Base-by-base conservation (phyloP, 306 rosid genomes). In the Echinosophora koreensis region DNA sequence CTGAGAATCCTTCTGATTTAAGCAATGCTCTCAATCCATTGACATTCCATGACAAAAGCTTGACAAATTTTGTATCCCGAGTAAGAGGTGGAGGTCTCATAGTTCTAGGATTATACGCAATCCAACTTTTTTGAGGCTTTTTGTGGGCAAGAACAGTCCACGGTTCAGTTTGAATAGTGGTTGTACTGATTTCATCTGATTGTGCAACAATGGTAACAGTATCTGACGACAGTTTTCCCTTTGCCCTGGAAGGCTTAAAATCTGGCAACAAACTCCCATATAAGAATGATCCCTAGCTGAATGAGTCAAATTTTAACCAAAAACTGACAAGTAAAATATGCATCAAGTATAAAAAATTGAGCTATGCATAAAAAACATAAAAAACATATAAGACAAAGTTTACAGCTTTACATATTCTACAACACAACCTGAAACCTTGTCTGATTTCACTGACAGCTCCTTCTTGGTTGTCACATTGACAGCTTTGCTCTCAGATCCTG, bases 101-200 rank as follows among this genome's bases (percentile, higher is more conserved):
- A 73, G 92, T 86, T 86, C 85, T 85, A 71, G 98, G 97, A 86
- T 89, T 92, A 86, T 95, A 95, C 0, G 98, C 92, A 77, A 89
- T 77, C 98, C 98, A 95, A 69, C 81, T 89, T 84, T 92, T 92
- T 84, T 92, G 87, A 84, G 98, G 98, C 85, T 90, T 94, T 90
- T 92, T 92, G 85, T 94, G 98, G 17, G 97, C 93, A 80, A 95
- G 91, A 80, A 92, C 76, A 10, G 88, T 80, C 98, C 98, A 95
- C 22, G 98, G 91, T 81, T 95, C 98, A 69, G 80, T 81, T 83
- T 60, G 88, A 61, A 49, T 51, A 60, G 61, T 2, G 35, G 89
- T 65, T 30, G 77, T 37, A 57, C 42, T 71, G 41, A 75, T 81
- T 59, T 66, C 85, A 18, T 81, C 83, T 66, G 73, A 34, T 28